Base-by-base conservation (phyloP, 2,329 filamentous ascomycete genomes). In the Coniochaeta sp. region DNA sequence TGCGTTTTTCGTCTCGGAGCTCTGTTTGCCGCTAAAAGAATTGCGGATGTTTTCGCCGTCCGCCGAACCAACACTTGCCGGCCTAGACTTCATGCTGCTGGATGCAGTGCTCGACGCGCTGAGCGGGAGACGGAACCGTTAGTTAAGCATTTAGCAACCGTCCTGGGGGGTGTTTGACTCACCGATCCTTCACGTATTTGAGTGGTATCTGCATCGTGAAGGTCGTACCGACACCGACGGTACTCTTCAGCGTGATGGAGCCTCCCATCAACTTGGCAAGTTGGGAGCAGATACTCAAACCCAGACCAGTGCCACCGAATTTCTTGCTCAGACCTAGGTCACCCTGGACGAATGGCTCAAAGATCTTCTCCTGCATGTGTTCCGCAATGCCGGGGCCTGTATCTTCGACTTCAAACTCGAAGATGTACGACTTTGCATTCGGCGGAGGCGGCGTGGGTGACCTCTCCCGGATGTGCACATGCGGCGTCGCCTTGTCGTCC, bases 291-390 rank as follows among this genome's bases (percentile, higher is more conserved):
- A 97, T 97, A 68, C 89, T 93, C 59, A 97, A 73, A 1, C 93
- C 93, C 1, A 96, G 77, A 4, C 93, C 93, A 1, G 93, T 96
- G 17, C 93, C 93, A 19, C 91, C 91, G 69, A 88, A 96, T 69
- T 95, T 95, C 72, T 91, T 96, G 76, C 89, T 96, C 17, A 97
- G 76, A 0, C 91, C 90, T 1, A 95, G 77, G 69, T 96, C 92
- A n/a, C 90, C 93, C 73, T 97, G 93, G 0, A 96, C 90, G 69
- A 97, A 97, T 0, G 93, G 93, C 71, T 96, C 93, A 70, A 97
- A 97, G 10, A 97, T 91, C 65, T 88, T 88, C 60, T 90, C 80
- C 66, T 92, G 91, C 72, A 96, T 84, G 64, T 88, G 77, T 7
- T 87, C 83, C 0, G 91, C 85, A 60, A 96, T 96, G 30, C 93